Base-by-base conservation (phyloP, 176 grass and related monocot genomes). In the Avena sativa region DNA sequence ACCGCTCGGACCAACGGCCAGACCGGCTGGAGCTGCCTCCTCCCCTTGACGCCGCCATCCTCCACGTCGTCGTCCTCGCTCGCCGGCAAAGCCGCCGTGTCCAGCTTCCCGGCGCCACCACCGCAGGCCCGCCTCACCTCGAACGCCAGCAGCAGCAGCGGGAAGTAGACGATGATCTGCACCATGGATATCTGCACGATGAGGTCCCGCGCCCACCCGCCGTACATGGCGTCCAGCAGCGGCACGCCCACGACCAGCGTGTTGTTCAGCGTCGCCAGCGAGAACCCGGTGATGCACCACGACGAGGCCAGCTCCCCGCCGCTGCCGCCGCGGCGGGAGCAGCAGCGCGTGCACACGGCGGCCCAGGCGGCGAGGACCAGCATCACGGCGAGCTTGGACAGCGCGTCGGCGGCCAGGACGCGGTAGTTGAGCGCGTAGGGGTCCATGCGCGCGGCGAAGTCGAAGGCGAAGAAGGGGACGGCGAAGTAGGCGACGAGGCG, bases 391-490 rank as follows among this genome's bases (percentile, higher is more conserved):
- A 95, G 66, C 88, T 98, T 98, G 44, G 96, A 68, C 15, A 95
- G 21, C 3, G 88, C 93, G 85, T 98, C 93, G 30, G 96, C 93
- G 9, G 90, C 88, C 13, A 98, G 85, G 69, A 94, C 85, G 76
- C 92, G 82, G 84, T 86, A 91, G 84, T 83, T 94, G 81, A 95
- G 89, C 43, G 92, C 67, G 81, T 85, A 95, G 47, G 96, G 93
- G 79, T 98, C 80, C 63, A 88, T 84, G 87, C 86, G 91, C 67
- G 84, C 5, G 25, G 91, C 90, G 90, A 98, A 98, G 67, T 94
- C 91, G 62, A 95, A 98, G 84, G 88, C 84, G 87, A 98, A 95
- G 90, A 95, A 98, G 49, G 96, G 96, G 7, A 98, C 48, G 72
- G 90, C 64, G 93, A 98, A 94, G 86, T 86, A 95, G 63, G 86